Percentiles rank a stretch among this genome's conserved stretches.
Evolutionary conservation across 2,329 filamentous ascomycete genomes (phyloP).

Genomic region (Xylaria sp.): DNA sequence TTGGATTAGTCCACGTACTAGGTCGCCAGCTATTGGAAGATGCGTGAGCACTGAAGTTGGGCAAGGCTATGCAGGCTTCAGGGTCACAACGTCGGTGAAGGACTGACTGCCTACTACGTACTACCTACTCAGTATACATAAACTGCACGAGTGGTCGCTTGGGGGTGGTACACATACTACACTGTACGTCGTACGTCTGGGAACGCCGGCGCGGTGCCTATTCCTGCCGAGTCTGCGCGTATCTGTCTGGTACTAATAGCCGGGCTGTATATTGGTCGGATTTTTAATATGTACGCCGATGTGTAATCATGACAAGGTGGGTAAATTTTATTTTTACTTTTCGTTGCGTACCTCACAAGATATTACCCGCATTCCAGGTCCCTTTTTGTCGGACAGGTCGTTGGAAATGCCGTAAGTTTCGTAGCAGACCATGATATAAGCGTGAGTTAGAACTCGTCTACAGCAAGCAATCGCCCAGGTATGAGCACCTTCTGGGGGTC

Average conservation of each 20-base stretch:
- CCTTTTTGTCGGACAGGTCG: neutral
- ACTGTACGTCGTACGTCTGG: slow-evolving; percentile 18
- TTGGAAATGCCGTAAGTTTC: neutral
- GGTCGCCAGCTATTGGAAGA: slow-evolving; percentile 10
- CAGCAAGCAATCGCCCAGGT: neutral
- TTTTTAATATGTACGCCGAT: slow-evolving; percentile 5
- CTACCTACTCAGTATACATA: slow-evolving; percentile 8
- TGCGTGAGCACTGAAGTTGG: slow-evolving; percentile 3
- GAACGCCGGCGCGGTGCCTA: slow-evolving; percentile 7
- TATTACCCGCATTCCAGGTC: slow-evolving; percentile 3
- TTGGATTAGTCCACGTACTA: slow-evolving; percentile 12
- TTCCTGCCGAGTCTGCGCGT: slow-evolving; percentile 22
- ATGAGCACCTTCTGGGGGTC: neutral
- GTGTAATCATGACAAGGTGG: slow-evolving; percentile 7
- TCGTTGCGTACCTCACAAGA: slow-evolving; percentile 10
- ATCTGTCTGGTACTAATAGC: slow-evolving; percentile 15
- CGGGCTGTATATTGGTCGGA: slow-evolving; percentile 27
- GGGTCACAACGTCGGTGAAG: slow-evolving; percentile 26
- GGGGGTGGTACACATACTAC: slow-evolving; percentile 13
- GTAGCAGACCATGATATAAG: neutral
- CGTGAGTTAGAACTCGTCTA: neutral
- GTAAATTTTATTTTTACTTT: slow-evolving; percentile 5
- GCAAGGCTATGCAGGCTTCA: slow-evolving; percentile 21
- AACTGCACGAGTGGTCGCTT: slow-evolving; percentile 22
- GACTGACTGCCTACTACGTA: slow-evolving; percentile 2